These are phyloP conservation scores for Nitzschia putrida DNA, from an alignment of 108 stramenopile genomes.

Conservation along the genomic window DNA sequence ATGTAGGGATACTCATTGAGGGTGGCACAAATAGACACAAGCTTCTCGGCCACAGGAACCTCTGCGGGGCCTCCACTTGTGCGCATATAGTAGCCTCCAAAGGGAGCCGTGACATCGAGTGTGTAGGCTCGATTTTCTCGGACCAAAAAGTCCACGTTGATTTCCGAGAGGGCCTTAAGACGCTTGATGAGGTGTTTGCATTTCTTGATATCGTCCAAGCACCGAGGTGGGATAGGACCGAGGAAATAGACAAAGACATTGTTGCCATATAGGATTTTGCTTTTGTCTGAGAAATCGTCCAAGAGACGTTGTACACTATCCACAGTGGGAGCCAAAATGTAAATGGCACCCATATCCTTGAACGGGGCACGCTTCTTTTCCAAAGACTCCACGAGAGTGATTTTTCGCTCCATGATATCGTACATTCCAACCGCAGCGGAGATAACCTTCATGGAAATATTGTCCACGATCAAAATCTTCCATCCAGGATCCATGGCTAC, in stretches of 20 bases:
- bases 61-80: constrained; percentile 36
- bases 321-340: constrained; percentile 79
- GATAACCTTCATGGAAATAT: constrained; percentile 73
- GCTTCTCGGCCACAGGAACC: constrained; percentile 63
- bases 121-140: constrained; percentile 87
- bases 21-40: constrained; percentile 95
- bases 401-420: constrained; percentile 88
- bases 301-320: constrained; percentile 70
- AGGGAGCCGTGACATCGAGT: constrained; percentile 77
- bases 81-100: constrained; percentile 45
- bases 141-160: constrained; percentile 93
- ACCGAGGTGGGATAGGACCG: constrained; percentile 59
- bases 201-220: constrained; percentile 76
- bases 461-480: constrained; percentile 83
- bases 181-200: constrained; percentile 84
- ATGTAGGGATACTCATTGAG: constrained; percentile 97
- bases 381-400: constrained; percentile 88
- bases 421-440: constrained; percentile 89
- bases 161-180: constrained; percentile 83
- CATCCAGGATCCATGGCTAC: constrained; percentile 42
- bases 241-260: constrained; percentile 91
- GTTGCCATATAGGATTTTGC: constrained; percentile 74
- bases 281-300: constrained; percentile 67
- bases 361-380: constrained; percentile 91
- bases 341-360: constrained; percentile 90